Conservation (phyloP, 2,329 filamentous ascomycete genomes). For the Calonectria crousiana region DNA sequence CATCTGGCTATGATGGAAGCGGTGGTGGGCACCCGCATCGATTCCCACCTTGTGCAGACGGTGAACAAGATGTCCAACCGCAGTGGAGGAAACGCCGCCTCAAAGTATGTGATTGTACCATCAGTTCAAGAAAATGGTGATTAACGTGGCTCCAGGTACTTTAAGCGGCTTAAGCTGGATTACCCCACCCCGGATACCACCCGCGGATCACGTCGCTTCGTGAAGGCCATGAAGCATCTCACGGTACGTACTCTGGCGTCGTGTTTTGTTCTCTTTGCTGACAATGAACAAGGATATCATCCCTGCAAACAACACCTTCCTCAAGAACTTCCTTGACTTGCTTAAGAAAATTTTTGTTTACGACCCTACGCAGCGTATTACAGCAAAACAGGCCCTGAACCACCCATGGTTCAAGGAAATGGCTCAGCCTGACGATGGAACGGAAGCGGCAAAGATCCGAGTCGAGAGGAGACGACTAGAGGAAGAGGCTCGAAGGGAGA, state of each 20-base stretch:
- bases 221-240: conserved; percentile 78
- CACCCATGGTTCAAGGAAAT: conserved; percentile 77
- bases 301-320: conserved; percentile 68
- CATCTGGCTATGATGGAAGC: conserved; percentile 83
- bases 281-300: conserved; percentile 69
- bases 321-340: conserved; percentile 73
- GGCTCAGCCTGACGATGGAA: conserved; percentile 74
- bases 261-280: neutral
- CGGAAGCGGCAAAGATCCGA: conserved; percentile 75
- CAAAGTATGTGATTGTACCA: conserved; percentile 64
- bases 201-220: conserved; percentile 73
- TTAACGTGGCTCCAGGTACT: conserved; percentile 66
- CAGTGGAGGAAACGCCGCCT: conserved; percentile 70
- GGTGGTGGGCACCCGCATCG: conserved; percentile 71
- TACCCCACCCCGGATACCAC: conserved; percentile 75
- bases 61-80: conserved; percentile 66
- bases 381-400: conserved; percentile 73
- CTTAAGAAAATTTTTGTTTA: conserved; percentile 77
- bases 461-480: conserved; percentile 62
- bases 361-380: conserved; percentile 74
- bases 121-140: neutral
- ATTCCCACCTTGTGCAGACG: conserved; percentile 65
- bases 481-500: conserved; percentile 55
- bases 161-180: conserved; percentile 74
- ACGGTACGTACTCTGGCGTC: conserved; percentile 59